Conservation (phyloP, 2,329 filamentous ascomycete species). For the Penicillium sp. region DNA sequence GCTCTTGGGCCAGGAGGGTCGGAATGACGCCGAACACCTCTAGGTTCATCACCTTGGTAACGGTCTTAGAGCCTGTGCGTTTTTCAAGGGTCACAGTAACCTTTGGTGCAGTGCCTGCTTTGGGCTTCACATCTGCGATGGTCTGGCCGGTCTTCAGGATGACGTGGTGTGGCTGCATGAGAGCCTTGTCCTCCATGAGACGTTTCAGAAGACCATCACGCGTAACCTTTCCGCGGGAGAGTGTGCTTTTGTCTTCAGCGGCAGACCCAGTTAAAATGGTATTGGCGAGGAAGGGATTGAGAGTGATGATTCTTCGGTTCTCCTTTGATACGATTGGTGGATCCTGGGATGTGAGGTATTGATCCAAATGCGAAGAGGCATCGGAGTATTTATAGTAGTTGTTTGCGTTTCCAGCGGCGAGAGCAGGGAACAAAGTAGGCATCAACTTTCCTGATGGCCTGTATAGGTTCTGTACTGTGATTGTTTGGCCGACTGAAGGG, state of each 20-base stretch:
- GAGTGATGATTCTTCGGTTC: constrained; percentile 62
- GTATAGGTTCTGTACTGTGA: constrained; percentile 55
- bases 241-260: constrained; percentile 55
- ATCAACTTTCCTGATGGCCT: constrained; percentile 60
- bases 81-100: constrained; percentile 63
- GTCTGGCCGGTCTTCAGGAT: constrained; percentile 51
- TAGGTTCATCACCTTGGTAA: constrained; percentile 63
- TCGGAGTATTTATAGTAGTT: constrained; percentile 62
- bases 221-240: constrained; percentile 59
- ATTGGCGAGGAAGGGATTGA: constrained; percentile 65
- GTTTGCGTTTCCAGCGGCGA: constrained; percentile 50
- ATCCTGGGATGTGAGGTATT: constrained; percentile 60
- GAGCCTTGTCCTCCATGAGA: constrained; percentile 51
- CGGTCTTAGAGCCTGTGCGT: constrained; percentile 66
- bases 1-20: constrained; percentile 62
- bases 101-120: constrained; percentile 62
- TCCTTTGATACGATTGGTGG: constrained; percentile 54
- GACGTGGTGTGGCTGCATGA: constrained; percentile 58
- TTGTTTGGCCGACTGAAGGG: constrained; percentile 46
- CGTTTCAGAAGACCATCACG: constrained; percentile 63
- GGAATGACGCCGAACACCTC: constrained; percentile 64
- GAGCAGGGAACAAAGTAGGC: constrained; percentile 53
- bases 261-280: constrained; percentile 59
- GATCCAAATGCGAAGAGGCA: constrained; percentile 57
- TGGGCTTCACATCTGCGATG: constrained; percentile 56